Percentiles rank a stretch among this genome's conserved stretches.
Evolutionary conservation across 2,329 filamentous ascomycete genomes (phyloP).

Genomic region (Epichloe hybrida): DNA sequence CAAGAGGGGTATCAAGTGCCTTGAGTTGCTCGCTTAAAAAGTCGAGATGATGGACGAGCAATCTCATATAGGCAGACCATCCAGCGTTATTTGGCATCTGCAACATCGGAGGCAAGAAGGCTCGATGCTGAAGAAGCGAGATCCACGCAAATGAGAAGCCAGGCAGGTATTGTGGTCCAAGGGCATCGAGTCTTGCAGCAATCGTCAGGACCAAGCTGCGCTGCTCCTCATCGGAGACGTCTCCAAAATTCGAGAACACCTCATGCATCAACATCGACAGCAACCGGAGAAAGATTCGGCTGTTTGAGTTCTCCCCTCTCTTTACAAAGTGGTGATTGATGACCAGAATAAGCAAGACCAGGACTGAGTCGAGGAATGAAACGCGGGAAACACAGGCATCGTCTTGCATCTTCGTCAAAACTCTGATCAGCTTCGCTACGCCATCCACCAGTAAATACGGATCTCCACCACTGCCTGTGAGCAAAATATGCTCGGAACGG

Average conservation of each 20-base stretch:
- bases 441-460: conserved; percentile 58
- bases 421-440: conserved; percentile 64
- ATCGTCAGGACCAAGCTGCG: conserved; percentile 59
- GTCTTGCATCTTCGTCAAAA: conserved; percentile 60
- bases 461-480: conserved; percentile 45
- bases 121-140: conserved; percentile 66
- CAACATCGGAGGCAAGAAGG: conserved; percentile 70
- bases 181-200: conserved; percentile 53
- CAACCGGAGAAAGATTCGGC: conserved; percentile 81
- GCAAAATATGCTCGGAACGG: conserved; percentile 59
- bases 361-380: conserved; percentile 61
- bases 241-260: conserved; percentile 44
- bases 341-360: conserved; percentile 66
- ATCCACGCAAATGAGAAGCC: conserved; percentile 81
- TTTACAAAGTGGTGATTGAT: conserved; percentile 76
- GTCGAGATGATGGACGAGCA: conserved; percentile 57
- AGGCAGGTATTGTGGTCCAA: conserved; percentile 67
- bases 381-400: conserved; percentile 51
- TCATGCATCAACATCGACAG: conserved; percentile 75
- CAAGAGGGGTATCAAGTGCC: conserved; percentile 50
- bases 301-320: conserved; percentile 69
- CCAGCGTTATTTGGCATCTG: conserved; percentile 52
- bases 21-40: conserved; percentile 74
- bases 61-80: conserved; percentile 62
- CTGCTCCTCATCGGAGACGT: conserved; percentile 46